Conservation (phyloP, 177 flowering plant species). For the Tripterygium wilfordii region DNA sequence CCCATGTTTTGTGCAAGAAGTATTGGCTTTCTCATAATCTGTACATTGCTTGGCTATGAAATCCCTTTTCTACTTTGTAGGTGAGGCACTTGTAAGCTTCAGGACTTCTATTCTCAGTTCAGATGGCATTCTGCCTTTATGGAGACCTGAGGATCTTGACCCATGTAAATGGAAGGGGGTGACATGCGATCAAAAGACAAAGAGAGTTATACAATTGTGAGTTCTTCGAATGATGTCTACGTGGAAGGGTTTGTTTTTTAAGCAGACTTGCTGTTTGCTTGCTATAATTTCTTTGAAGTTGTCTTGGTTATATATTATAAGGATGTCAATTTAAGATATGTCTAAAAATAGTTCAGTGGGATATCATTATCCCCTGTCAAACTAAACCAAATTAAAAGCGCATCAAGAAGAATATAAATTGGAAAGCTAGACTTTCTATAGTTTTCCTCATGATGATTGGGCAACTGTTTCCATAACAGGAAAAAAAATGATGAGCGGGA, state of each 20-base stretch:
- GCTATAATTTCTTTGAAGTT: too few species aligned
- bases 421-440: too few species aligned
- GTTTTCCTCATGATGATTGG: too few species aligned
- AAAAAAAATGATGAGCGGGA: too few species aligned
- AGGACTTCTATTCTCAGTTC: constrained; percentile 54
- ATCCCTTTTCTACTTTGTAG: constrained; percentile 28
- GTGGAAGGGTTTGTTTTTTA: neutral
- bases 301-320: too few species aligned
- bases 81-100: constrained; percentile 81
- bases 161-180: constrained; percentile 98
- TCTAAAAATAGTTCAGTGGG: too few species aligned
- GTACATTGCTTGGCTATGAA: neutral
- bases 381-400: too few species aligned
- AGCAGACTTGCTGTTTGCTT: neutral
- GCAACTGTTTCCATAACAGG: too few species aligned
- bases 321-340: too few species aligned
- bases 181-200: constrained; percentile 67
- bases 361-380: too few species aligned
- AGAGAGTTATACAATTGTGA: constrained; percentile 74
- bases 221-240: constrained; percentile 17
- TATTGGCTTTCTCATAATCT: neutral
- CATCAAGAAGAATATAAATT: too few species aligned
- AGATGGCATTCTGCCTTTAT: constrained; percentile 65
- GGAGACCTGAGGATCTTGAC: constrained; percentile 92
- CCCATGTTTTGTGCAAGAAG: too few species aligned